Evolutionary conservation across 139 green algal species (phyloP).

Genomic region (Raphidocelis subcapitata): DNA sequence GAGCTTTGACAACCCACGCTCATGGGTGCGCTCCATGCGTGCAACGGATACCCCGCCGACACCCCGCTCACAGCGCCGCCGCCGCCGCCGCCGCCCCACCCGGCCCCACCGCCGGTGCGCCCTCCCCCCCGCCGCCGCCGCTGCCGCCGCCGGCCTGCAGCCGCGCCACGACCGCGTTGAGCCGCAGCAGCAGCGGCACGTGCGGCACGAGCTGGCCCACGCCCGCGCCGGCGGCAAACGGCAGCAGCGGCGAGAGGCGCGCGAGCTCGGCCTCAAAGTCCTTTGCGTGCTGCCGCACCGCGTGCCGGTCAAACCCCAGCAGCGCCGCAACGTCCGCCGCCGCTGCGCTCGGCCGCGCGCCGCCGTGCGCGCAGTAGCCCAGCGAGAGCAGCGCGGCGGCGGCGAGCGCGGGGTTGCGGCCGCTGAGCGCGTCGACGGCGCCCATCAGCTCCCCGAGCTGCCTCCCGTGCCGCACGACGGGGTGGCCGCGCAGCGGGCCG

Average conservation of each 20-base stretch:
- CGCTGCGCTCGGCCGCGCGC: too few relatives aligned
- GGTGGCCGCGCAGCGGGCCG: slow-evolving; percentile 5
- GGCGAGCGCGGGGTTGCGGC: slow-evolving; percentile 6
- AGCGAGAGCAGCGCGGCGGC: slow-evolving; percentile 11
- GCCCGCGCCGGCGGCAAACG: not conserved
- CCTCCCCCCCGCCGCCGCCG: not conserved
- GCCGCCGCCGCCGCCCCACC: not conserved
- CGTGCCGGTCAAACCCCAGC: not conserved
- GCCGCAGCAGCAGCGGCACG: slow-evolving; percentile 6
- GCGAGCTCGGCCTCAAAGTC: slow-evolving; percentile 3
- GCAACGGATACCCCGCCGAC: too few relatives aligned
- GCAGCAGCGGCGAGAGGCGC: slow-evolving; percentile 8
- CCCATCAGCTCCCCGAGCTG: slow-evolving; percentile 5
- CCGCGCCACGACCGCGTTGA: slow-evolving; percentile 2
- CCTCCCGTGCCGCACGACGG: not conserved
- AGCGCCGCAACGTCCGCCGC: not conserved
- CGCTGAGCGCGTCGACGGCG: not conserved
- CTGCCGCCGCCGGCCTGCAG: not conserved
- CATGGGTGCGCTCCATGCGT: too few relatives aligned
- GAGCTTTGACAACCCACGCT: too few relatives aligned
- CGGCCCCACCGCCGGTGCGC: not conserved
- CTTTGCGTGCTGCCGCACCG: slow-evolving; percentile 4
- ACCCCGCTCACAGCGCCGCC: not conserved
- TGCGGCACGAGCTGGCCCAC: not conserved
- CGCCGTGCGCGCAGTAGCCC: too few relatives aligned